A percentile compares a stretch with the other conserved stretches of the same genome.
Conservation (phyloP, 1,284 basidiomycete species). For the Termitomyces sp. region DNA sequence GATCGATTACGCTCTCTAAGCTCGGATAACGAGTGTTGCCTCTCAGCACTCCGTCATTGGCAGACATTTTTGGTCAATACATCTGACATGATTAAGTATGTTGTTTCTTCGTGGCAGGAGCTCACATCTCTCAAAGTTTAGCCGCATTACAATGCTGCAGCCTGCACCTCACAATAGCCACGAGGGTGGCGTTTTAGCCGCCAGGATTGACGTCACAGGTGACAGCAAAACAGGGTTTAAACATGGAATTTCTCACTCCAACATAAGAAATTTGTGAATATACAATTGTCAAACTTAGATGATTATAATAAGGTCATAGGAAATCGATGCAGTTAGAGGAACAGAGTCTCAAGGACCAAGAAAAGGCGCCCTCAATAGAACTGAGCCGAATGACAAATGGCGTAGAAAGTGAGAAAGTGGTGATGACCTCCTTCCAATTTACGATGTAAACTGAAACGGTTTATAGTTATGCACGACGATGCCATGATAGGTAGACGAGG, state of each 20-base stretch:
- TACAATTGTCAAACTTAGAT: background rate
- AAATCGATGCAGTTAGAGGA: background rate
- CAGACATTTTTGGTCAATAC: background rate
- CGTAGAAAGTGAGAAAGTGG: background rate
- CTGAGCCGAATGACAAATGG: background rate
- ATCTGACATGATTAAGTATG: background rate
- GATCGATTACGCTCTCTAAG: background rate
- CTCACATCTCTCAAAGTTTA: background rate
- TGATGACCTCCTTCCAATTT: background rate
- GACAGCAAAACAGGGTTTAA: too few species aligned
- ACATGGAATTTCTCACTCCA: background rate
- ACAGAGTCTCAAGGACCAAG: background rate
- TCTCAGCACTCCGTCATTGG: background rate
- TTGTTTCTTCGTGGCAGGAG: background rate
- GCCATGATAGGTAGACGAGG: conserved; percentile 8
- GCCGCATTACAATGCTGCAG: too few species aligned
- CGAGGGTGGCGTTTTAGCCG: background rate
- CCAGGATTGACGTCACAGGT: background rate
- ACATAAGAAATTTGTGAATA: background rate
- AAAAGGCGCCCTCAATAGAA: background rate
- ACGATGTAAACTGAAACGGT: conserved; percentile 13
- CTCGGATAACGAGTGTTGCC: background rate
- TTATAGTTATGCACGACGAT: conserved; percentile 17
- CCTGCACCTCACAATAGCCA: too few species aligned
- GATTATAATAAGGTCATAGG: background rate